Percentiles rank a stretch among this genome's conserved stretches.
phyloP scores from a whole-genome alignment of 306 rosid genomes.

The Pachyrhizus erosus region DNA sequence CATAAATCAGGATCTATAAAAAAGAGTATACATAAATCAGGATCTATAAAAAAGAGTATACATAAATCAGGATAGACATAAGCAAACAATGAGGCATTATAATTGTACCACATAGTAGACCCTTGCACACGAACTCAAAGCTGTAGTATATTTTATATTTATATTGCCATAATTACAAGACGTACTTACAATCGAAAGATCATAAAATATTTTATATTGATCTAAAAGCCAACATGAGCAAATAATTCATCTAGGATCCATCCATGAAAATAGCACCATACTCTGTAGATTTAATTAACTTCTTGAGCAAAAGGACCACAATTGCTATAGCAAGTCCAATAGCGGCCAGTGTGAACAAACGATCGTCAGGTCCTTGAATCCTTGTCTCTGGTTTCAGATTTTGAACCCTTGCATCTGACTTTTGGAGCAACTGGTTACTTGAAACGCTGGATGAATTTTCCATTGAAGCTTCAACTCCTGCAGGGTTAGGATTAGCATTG shows the following conservation, averaged over 20 bases:
- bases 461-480: constrained; percentile 45
- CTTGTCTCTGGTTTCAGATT: constrained; percentile 57
- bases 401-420: constrained; percentile 54
- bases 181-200: background rate
- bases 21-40: background rate
- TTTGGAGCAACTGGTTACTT: constrained; percentile 50
- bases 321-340: constrained; percentile 92
- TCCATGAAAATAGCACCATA: constrained; percentile 80
- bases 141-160: constrained; percentile 1
- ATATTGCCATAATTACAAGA: constrained; percentile 35
- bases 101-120: background rate
- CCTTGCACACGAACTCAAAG: constrained; percentile 4
- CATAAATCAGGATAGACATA: background rate
- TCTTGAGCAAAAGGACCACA: constrained; percentile 79
- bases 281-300: constrained; percentile 77
- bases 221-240: constrained; percentile 31
- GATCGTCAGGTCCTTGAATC: constrained; percentile 73
- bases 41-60: too few species aligned
- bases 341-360: constrained; percentile 91
- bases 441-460: constrained; percentile 54
- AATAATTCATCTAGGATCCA: constrained; percentile 62
- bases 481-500: constrained; percentile 48
- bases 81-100: background rate
- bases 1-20: background rate
- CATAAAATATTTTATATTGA: constrained; percentile 22